These are phyloP conservation scores for Anthracocystis walkeri DNA, from an alignment of 1,284 basidiomycete genomes.

Conservation along the genomic window DNA sequence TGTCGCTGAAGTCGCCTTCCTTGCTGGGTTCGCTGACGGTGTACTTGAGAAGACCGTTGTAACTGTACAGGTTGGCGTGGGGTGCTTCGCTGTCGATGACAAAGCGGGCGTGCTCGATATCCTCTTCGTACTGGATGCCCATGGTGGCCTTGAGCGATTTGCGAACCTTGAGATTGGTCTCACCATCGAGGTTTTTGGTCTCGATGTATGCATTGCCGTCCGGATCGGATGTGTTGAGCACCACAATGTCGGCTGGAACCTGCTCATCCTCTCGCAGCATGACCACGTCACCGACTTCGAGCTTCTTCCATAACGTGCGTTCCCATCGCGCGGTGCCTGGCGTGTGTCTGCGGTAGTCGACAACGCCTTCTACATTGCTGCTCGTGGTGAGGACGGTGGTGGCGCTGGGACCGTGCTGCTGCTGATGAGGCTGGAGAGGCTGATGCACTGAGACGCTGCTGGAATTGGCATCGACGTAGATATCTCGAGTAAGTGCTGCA, in stretches of 20 bases:
- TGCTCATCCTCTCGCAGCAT: conserved; percentile 92
- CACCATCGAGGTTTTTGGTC: conserved; percentile 93
- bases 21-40: conserved; percentile 52
- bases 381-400: conserved; percentile 18
- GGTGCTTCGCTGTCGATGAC: conserved; percentile 91
- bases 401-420: conserved; percentile 19
- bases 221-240: conserved; percentile 77
- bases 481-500: conserved; percentile 15
- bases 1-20: conserved; percentile 37
- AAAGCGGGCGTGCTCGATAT: conserved; percentile 87
- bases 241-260: conserved; percentile 92
- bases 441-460: conserved; percentile 37
- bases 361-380: conserved; percentile 49
- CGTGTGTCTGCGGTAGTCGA: conserved; percentile 80
- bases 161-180: conserved; percentile 93
- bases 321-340: conserved; percentile 88
- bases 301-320: conserved; percentile 96
- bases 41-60: conserved; percentile 86
- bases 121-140: conserved; percentile 85
- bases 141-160: conserved; percentile 82
- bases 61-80: conserved; percentile 90
- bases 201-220: conserved; percentile 71
- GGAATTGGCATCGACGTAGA: conserved; percentile 21
- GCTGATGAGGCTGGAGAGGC: conserved; percentile 24
- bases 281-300: conserved; percentile 96